Base-by-base conservation (phyloP, 2,329 filamentous ascomycete genomes). In the Fusarium penzigii region DNA sequence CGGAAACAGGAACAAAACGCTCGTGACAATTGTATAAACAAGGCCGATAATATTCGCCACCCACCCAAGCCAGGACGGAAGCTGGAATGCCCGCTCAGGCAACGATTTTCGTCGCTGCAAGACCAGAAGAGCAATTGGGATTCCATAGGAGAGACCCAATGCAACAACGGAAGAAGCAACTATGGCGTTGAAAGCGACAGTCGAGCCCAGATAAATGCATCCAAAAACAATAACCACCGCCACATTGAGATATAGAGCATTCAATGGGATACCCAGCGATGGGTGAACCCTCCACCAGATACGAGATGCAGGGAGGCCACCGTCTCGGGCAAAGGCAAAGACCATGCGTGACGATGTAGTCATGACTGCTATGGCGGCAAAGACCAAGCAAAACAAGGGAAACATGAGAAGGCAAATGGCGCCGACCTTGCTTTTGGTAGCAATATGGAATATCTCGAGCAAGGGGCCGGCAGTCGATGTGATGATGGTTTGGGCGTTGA, bases 1-100 rank as follows among this genome's bases (percentile, higher is more conserved):
- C 2, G 88, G 87, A 65, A 90, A 89, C 29, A 90, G 74, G 68
- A 90, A 90, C 0, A 91, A 76, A 0, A 90, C 82, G 0, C 85
- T 89, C 0, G 86, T 90, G 6, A 90, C 71, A 9, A 82, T 69
- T 2, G 86, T 83, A 63, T 88, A 90, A 0, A 74, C 75, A 17
- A 90, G 71, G 2, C 86, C 86, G 29, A 67, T 59, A 7, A 62
- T 58, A 39, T 75, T 67, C 2, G 56, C 53, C 1, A 59, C 65
- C 73, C 73, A 75, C 7, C 73, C 73, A 2, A 74, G 55, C 62
- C 65, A 69, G 6, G 46, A 48, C 0, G 67, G 63, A 8, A 76
- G 57, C 17, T 65, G 66, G 56, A 74, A 76, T 0, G 66, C 65
- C 8, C 69, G 51, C 5, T 81, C 76, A 0, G 87, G 88, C 7